A percentile compares a stretch with the other conserved stretches of the same genome.
phyloP scores from a whole-genome alignment of 164 flowering plant species.

The Euptelea pleiosperma region DNA sequence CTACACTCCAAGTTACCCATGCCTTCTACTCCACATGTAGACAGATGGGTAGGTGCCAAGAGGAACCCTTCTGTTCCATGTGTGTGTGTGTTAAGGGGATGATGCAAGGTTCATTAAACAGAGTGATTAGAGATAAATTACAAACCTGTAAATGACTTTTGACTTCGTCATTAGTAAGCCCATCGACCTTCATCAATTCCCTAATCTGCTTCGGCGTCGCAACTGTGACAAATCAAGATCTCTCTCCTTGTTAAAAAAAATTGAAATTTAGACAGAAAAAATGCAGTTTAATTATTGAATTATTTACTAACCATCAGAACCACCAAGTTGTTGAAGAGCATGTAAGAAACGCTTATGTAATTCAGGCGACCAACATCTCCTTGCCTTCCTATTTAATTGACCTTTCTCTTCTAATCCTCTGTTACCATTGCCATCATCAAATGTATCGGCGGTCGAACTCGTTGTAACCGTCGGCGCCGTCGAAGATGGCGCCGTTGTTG shows the following conservation, averaged over 20 bases:
- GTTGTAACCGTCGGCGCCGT: constrained; percentile 24
- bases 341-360: constrained; percentile 70
- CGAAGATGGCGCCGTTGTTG: neutral
- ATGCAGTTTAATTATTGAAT: neutral
- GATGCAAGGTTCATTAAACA: too few relatives aligned
- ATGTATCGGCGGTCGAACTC: constrained; percentile 43
- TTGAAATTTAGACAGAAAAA: neutral
- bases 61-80: too few relatives aligned
- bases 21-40: too few relatives aligned
- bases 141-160: constrained; percentile 97
- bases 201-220: constrained; percentile 96
- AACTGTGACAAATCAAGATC: constrained; percentile 34
- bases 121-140: constrained; percentile 2
- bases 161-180: constrained; percentile 95
- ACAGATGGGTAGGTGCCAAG: too few relatives aligned
- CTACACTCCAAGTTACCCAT: too few relatives aligned
- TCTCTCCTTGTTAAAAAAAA: neutral
- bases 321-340: constrained; percentile 89
- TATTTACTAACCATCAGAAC: constrained; percentile 63
- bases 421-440: constrained; percentile 12
- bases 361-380: constrained; percentile 93
- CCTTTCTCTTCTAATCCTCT: constrained; percentile 34
- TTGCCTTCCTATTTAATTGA: constrained; percentile 46
- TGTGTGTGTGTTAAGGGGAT: too few relatives aligned
- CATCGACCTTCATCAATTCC: constrained; percentile 95